These are phyloP conservation scores for Populus hybrid DNA, from an alignment of 441 rosid genomes.

Conservation along the genomic window DNA sequence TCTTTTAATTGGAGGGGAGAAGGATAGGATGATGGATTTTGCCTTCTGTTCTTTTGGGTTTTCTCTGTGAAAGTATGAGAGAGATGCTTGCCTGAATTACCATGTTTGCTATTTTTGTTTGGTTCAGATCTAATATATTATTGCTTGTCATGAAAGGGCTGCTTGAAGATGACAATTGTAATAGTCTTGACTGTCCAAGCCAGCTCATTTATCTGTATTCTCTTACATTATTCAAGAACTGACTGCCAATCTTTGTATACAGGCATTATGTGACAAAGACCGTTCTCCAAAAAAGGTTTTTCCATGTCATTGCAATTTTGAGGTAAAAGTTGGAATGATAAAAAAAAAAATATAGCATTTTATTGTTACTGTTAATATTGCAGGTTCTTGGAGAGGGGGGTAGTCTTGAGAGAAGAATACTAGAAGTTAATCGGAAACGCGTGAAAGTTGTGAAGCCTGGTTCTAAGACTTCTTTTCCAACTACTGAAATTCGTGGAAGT, in stretches of 20 bases:
- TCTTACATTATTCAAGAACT: slow-evolving; percentile 1
- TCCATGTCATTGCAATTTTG: no score
- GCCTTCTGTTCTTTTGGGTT: no score
- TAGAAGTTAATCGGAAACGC: slow-evolving; percentile 86
- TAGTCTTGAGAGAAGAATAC: slow-evolving; percentile 67
- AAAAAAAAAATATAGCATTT: slow-evolving; percentile 8
- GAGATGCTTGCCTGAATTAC: no score
- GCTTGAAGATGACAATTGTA: no score
- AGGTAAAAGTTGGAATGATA: neutral
- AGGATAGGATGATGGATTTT: no score
- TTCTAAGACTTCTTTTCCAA: slow-evolving; percentile 81
- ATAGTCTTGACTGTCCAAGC: neutral
- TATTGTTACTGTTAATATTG: slow-evolving; percentile 17
- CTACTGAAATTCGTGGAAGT: slow-evolving; percentile 91
- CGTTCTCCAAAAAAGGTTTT: slow-evolving; percentile 74
- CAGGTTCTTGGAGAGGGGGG: slow-evolving; percentile 79
- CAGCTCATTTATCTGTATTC: neutral
- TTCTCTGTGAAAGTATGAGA: no score
- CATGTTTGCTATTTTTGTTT: no score
- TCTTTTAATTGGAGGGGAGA: no score
- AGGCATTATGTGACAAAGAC: slow-evolving; percentile 89
- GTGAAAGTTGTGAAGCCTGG: slow-evolving; percentile 92
- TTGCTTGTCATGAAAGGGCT: neutral
- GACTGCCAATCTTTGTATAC: slow-evolving; percentile 21
- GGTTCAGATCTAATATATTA: no score